These are phyloP conservation scores for Penicillium hesseltinei DNA, from an alignment of 2,329 filamentous ascomycete genomes.

Conservation along the genomic window DNA sequence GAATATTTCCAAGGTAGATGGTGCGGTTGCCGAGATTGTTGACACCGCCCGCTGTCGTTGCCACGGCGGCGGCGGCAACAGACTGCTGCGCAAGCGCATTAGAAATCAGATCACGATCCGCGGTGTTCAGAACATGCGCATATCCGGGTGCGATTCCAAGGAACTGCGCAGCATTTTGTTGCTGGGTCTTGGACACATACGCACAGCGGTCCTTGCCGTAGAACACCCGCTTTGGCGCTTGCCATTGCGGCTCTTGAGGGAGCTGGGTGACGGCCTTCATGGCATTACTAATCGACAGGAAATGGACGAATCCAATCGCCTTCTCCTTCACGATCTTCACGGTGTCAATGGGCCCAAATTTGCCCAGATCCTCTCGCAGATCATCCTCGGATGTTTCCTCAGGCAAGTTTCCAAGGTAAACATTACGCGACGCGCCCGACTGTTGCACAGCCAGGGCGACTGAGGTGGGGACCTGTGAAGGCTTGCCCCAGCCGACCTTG, in stretches of 20 bases:
- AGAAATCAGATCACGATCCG: conserved; percentile 93
- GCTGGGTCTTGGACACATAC: conserved; percentile 98
- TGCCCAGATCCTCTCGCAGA: conserved; percentile 88
- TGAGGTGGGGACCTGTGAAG: conserved; percentile 94
- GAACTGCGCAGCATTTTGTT: conserved; percentile 98
- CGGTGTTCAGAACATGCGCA: conserved; percentile 91
- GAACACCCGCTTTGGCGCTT: conserved; percentile 90
- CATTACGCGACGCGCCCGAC: conserved; percentile 92
- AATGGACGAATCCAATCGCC: conserved; percentile 96
- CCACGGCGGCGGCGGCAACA: conserved; percentile 91
- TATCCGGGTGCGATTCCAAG: conserved; percentile 95
- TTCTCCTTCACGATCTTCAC: conserved; percentile 98
- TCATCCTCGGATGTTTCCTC: conserved; percentile 91
- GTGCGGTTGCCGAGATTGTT: conserved; percentile 97
- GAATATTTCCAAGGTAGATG: conserved; percentile 97
- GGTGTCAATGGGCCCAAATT: conserved; percentile 94
- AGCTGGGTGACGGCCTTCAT: conserved; percentile 97
- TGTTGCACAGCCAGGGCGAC: conserved; percentile 97
- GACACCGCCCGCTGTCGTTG: conserved; percentile 92
- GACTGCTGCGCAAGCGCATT: conserved; percentile 96
- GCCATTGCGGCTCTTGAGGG: conserved; percentile 95
- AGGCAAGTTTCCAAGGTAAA: conserved; percentile 89
- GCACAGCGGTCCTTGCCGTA: conserved; percentile 98
- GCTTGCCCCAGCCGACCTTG: conserved; percentile 99
- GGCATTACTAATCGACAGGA: conserved; percentile 93